Percentiles rank a stretch among this genome's conserved stretches.
These are phyloP conservation scores for Ustilaginoidea virens DNA, from an alignment of 2,329 filamentous ascomycete genomes.

Conservation along the genomic window DNA sequence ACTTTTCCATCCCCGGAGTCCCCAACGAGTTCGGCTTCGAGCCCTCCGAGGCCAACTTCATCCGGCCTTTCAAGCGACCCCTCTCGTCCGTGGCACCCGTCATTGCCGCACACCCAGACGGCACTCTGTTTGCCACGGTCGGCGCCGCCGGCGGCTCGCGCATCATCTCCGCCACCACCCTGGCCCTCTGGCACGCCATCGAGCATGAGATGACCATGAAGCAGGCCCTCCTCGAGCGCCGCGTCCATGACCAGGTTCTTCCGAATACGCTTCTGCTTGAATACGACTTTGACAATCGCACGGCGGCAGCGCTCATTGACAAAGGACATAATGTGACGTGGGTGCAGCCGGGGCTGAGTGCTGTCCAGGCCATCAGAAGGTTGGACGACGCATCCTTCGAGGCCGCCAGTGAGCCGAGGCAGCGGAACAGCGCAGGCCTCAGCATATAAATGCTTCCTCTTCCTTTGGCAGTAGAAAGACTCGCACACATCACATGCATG, in stretches of 20 bases:
- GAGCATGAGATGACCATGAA: slow-evolving; percentile 44
- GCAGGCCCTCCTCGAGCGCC: slow-evolving; percentile 47
- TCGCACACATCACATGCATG: no score
- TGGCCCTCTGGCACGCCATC: slow-evolving; percentile 57
- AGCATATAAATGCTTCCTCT: slow-evolving; percentile 19
- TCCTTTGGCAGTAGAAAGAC: no score
- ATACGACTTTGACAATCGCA: slow-evolving; percentile 48
- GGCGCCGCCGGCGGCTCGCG: slow-evolving; percentile 69
- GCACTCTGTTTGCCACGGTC: slow-evolving; percentile 49
- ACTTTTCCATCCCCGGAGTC: slow-evolving; percentile 71
- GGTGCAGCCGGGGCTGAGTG: slow-evolving; percentile 46
- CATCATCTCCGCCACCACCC: slow-evolving; percentile 68
- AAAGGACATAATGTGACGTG: slow-evolving; percentile 60
- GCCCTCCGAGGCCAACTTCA: slow-evolving; percentile 66
- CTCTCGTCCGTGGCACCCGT: slow-evolving; percentile 70
- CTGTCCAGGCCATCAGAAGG: slow-evolving; percentile 54
- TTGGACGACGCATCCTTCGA: slow-evolving; percentile 55
- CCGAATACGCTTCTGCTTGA: slow-evolving; percentile 58
- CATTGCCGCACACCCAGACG: slow-evolving; percentile 50
- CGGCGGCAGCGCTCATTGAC: slow-evolving; percentile 44
- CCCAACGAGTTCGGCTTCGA: slow-evolving; percentile 76
- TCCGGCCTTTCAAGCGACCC: slow-evolving; percentile 66
- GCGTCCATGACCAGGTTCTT: slow-evolving; percentile 71
- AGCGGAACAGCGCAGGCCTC: slow-evolving; percentile 53
- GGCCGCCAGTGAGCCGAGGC: slow-evolving; percentile 61